Evolutionary conservation across 2,329 filamentous ascomycete genomes (phyloP), one percentile per base, ranked within the genome.

Genomic region (Colletotrichum karsti): DNA sequence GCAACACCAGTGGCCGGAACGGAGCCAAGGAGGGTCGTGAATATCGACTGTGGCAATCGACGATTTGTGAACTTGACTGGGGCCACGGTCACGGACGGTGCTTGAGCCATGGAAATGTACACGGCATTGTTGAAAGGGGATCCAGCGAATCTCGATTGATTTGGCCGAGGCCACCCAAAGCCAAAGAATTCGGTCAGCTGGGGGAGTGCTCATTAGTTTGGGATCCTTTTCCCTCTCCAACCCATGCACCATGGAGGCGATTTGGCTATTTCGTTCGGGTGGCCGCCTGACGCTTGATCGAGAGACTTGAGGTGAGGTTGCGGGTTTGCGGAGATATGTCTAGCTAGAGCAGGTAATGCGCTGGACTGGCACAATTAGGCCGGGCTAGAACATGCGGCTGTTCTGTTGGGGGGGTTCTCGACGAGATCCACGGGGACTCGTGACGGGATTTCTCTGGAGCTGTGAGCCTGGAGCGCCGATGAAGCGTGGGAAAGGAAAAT

Each of bases 321-420:
- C 26, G 28, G 28, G 48, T 41, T 42, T 24, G 58, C 64, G 64
- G 60, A 59, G 60, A 54, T 67, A 58, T 67, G 46, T 41, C 64
- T 46, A 64, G 64, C 64, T 64, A 59, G 30, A 67, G 65, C 46
- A 65, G 60, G 57, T 50, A 66, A 62, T 42, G 50, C 58, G 55
- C 56, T 60, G 46, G 24, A 50, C 37, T 50, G 58, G 46, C 51
- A 58, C 54, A 44, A 58, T 26, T 37, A 54, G 60, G 39, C 60
- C 60, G 55, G 60, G 39, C 65, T 68, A 64, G 65, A 68, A 68
- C 60, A 54, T 65, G 65, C 60, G 64, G 64, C 64, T 63, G 59
- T 35, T 48, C 33, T 35, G 33, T 35, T 35, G 33, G 33, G 33
- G 33, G 60, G 35, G 64, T 39, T 51, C 26, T 18, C 18, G 46